Evolutionary conservation across 2,329 filamentous ascomycete genomes (phyloP), one percentile per base, ranked within the genome.

Genomic region (Trichoderma sp.): DNA sequence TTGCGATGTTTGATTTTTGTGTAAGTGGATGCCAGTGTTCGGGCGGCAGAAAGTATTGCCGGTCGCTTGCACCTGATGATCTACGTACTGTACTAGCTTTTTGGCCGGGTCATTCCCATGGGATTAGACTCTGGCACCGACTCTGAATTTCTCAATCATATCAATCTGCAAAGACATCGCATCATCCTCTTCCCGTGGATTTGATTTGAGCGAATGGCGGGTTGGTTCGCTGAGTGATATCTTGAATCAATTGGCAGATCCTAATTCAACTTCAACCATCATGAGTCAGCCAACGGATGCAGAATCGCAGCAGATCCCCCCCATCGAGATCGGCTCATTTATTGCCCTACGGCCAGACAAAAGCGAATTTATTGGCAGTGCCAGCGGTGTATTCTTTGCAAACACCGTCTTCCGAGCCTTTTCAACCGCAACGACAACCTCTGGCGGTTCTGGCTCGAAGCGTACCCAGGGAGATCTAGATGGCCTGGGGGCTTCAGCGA

Each of bases 321-420:
- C 61, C 19, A 65, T 65, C n/a, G 61, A 65, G 52, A 65, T 65
- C 61, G 61, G 61, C 61, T 65, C 61, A 65, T 65, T 65, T 65
- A 65, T 65, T 57, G 61, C 61, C 61, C 61, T 65, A 53, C 61
- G 61, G n/a, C 61, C 61, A 37, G 61, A 65, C 39, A 65, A 65
- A 37, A 65, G 61, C 61, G 61, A 65, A 15, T 65, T 65, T 19
- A 65, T 65, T 15, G 61, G 61, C 37, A 65, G 61, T 57, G 61
- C 61, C 61, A 65, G 61, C 37, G 61, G 61, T 19, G 61, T 65
- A 19, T 65, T 65, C 52, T 65, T 65, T 27, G 61, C 61, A 29
- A 65, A 65, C 10, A 65, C 61, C 52, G 61, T 65, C 61, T 65
- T 65, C 15, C 52, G 61, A 37, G 61, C 61, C 15, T 65, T 65